Base-by-base conservation (phyloP, 75 land plant genomes). In the Pinus tabuliformis region DNA sequence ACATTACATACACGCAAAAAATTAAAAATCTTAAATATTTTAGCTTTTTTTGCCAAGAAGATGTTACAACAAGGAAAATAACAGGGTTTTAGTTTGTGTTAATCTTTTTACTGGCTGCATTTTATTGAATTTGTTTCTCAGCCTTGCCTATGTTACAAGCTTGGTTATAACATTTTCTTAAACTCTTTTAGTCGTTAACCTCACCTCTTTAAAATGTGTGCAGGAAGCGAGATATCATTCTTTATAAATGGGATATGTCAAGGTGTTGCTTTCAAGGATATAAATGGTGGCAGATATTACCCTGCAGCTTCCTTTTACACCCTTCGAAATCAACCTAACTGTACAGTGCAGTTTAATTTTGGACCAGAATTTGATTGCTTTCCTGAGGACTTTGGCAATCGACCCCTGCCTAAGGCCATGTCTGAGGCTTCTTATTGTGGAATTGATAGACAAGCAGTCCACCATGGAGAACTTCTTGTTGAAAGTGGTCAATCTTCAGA, bases 301-400 rank as follows among this genome's bases (percentile, higher is more conserved):
- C 98, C 99, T 52, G 99, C 99, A 72, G 99, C 99, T n/a, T 97
- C 99, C 11, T 94, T 97, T 95, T 97, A 94, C 77, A 95, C 99
- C 15, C 89, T 89, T 63, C 99, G 95, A 24, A 87, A 89, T 52
- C 91, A 92, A 74, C 89, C 88, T 20, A 86, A 89, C 68, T 97
- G 99, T 76, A 77, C 72, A 36, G 98, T 97, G 56, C 86, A 82
- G 73, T 97, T 97, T 84, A 94, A 97, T 72, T 97, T 97, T 81
- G 99, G 99, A 22, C 99, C 99, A 6, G 86, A 84, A 68, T 97
- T 97, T 79, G 87, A 85, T 63, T 89, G 37, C 71, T 89, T 88
- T 56, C 90, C 93, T 17, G 64, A 81, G 57, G 95, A 97, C 72
- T 86, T 89, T 79, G 88, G 82, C 42, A 89, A 71, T 3, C 89